Base-by-base conservation (phyloP, 2,329 filamentous ascomycete genomes). In the Stachybotrys chlorohalonatus region DNA sequence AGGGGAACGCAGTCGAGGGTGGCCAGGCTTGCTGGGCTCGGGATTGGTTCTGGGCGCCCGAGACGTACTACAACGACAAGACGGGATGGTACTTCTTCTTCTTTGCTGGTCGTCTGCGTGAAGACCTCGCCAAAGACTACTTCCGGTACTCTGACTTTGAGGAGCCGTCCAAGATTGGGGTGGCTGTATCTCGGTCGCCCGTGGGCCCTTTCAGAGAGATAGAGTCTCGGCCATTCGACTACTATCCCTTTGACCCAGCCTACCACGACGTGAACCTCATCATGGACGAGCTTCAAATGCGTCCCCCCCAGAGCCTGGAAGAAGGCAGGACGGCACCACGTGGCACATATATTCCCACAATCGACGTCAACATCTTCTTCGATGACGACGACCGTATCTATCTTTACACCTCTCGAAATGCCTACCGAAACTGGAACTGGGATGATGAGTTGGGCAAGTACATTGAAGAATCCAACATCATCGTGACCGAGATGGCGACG, bases 301-400 rank as follows among this genome's bases (percentile, higher is more conserved):
- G 66, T 15, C 68, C 68, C 1, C 68, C 68, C 1, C 60, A 63
- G 47, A 67, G 51, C 42, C 60, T 61, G 1, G 56, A 57, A 4
- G 47, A 66, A 17, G 68, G 68, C 1, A 49, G 59, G 17, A 63
- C 54, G 0, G 68, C 68, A 11, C 68, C 68, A 0, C 69, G 60
- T 54, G 68, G 68, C 13, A 70, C 68, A 1, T 70, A 66, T 17
- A 70, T 70, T 17, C 68, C 68, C 1, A 67, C 64, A 5, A 76
- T 79, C 7, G 76, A 78, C 53, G 70, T 74, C 0, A 74, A 78
- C 62, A 65, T 80, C n/a, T 73, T 78, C 47, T 77, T 74, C 49
- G 70, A 76, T 47, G 59, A 64, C 6, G 66, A 72, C 55, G 68
- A 65, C 3, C 62, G 61, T 6, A 60, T 66, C 11, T 75, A 76